Evolutionary conservation across 345 rosid species (phyloP).

Genomic region (Conringia planisiliqua): DNA sequence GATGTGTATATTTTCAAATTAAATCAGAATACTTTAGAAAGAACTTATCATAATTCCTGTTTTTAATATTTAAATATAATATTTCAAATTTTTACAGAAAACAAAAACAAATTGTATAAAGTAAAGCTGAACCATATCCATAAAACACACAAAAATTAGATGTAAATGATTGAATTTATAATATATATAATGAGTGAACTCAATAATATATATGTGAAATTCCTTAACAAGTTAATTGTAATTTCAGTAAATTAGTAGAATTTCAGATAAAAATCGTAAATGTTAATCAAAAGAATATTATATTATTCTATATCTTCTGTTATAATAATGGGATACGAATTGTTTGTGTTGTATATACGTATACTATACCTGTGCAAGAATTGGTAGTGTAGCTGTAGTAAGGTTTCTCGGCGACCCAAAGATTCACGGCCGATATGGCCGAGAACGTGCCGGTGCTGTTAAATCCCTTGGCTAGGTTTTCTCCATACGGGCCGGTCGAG

Average conservation of each 20-base stretch:
- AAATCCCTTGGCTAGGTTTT: slow-evolving; percentile 58
- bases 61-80: no score
- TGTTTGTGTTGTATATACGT: background rate
- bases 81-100: no score
- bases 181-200: background rate
- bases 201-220: background rate
- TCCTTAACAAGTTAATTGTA: no score
- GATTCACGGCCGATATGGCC: slow-evolving; percentile 37
- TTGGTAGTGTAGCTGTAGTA: slow-evolving; percentile 44
- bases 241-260: no score
- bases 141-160: no score
- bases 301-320: background rate
- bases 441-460: slow-evolving; percentile 33
- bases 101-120: no score
- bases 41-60: no score
- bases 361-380: slow-evolving; percentile 37
- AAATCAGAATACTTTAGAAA: background rate
- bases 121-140: no score
- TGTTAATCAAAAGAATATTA: no score
- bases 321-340: background rate
- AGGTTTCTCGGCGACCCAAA: slow-evolving; percentile 59
- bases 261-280: no score
- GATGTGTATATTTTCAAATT: background rate
- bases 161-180: no score
- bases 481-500: slow-evolving; percentile 53